Evolutionary conservation across 2,329 filamentous ascomycete genomes (phyloP), one percentile per base, ranked within the genome.

Genomic region (Cylindrodendrum hubeiense): DNA sequence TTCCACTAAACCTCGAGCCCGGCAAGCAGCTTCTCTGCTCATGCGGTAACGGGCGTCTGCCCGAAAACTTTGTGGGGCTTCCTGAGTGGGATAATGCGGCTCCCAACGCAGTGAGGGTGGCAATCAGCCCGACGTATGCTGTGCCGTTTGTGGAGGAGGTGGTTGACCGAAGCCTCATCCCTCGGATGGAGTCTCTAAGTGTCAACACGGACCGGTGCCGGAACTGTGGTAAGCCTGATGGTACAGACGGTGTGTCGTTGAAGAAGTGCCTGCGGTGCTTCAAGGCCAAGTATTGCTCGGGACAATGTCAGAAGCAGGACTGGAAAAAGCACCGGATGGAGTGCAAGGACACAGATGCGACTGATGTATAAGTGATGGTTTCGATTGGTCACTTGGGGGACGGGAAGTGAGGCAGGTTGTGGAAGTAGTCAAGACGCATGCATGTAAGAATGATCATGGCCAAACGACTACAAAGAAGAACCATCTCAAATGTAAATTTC

Each of bases 71-170:
- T 57, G 67, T 81, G 41, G 60, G 72, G 4, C 52, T 86, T 7
- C 83, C 84, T 0, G 78, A 80, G 19, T 85, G 85, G 79, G 79
- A 84, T 0, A 76, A 72, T 9, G 80, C 80, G 12, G 76, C 78
- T 1, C 74, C 78, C 58, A 76, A 82, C 52, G 81, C 85, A 28
- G 86, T 89, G 28, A 83, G 89, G 6, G 78, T 88, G 6, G 87
- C 86, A 5, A 86, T 91, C 68, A 90, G 87, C 60, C 87, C 87
- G 0, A 76, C 79, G 0, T 91, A 83, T 71, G 76, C 84, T 9
- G 78, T 80, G 22, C 79, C 80, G 0, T 78, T 81, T 10, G 80
- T 83, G 1, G 84, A 86, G 69, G 75, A 82, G 24, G 68, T 81
- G 21, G 66, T 81, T 0, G 78, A 81, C 22, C 55, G 58, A 43